phyloP scores from a whole-genome alignment of 257 asterid genomes.

The Solanum tacnaense region DNA sequence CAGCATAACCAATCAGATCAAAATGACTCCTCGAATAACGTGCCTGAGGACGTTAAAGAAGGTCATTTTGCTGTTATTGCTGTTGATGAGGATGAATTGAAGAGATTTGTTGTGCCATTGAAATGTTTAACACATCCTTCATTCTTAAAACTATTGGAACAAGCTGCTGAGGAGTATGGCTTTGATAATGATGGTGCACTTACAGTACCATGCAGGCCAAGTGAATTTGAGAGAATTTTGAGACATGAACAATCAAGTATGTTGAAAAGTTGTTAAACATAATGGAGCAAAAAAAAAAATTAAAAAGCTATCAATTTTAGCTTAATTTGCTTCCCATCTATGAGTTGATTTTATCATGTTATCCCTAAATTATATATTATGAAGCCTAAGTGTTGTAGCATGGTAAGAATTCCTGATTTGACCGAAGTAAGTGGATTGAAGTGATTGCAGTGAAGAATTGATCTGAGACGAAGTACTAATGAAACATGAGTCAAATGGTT shows the following conservation, averaged over 20 bases:
- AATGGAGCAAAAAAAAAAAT: background rate
- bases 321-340: background rate
- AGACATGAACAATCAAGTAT: background rate
- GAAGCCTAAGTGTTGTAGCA: background rate
- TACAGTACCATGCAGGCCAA: slow-evolving; percentile 35
- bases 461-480: background rate
- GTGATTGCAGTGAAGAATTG: background rate
- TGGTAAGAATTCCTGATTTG: background rate
- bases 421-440: background rate
- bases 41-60: slow-evolving; percentile 43
- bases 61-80: slow-evolving; percentile 37
- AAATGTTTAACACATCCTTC: slow-evolving; percentile 24
- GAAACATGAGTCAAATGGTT: background rate
- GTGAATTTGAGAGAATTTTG: slow-evolving; percentile 19
- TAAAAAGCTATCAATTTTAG: background rate
- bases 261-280: background rate
- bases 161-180: slow-evolving; percentile 43
- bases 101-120: slow-evolving; percentile 24
- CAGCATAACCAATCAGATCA: background rate
- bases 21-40: slow-evolving; percentile 1
- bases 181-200: slow-evolving; percentile 27
- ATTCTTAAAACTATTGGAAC: slow-evolving; percentile 23
- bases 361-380: background rate
- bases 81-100: slow-evolving; percentile 10
- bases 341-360: background rate